Base-by-base conservation (phyloP, 371 early-diverging fungal species). In the Coemansia linderi region DNA sequence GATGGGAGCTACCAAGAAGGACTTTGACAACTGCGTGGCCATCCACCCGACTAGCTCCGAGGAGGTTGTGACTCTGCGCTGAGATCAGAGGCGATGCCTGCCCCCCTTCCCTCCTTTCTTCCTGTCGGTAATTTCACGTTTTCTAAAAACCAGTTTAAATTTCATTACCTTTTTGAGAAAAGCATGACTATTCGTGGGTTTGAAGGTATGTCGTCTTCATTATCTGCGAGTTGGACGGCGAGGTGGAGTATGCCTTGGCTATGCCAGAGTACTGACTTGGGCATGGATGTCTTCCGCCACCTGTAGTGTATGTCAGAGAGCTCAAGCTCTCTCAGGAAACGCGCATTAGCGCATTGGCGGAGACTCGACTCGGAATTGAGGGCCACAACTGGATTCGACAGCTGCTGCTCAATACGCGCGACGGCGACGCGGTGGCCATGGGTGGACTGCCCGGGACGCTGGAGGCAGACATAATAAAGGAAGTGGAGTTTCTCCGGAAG, bases 21-120 rank as follows among this genome's bases (percentile, higher is more conserved):
- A 98, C 77, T 92, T 99, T 80, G 95, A 96, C 81, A 88, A 81
- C 75, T 92, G 92, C 56, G 96, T 99, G 38, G 98, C 98, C n/a
- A 95, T 98, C 68, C 99, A 99, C 80, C 99, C 99, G 27, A 97
- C 98, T n/a, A 93, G 95, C 64, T 89, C 92, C 15, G 99, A 99
- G 79, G 99, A 92, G 79, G 70, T 92, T 75, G 92, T 92, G 38
- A 88, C 86, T 22, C 69, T 80, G 81, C 65, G 69, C 46, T 80
- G 69, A 54, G 54, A 46, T 46, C 19, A 19, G 46, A 46, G 9
- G 9, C 19, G 19, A 4, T 43, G 43, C 6, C 41, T 37, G 15
- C 27, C 41, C 22, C 41, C 19, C 15, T 46, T 52, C 41, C 27
- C 46, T 46, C 4, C 46, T 68, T 31, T 31, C 40, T 63, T 22